Percentiles rank a stretch among this genome's conserved stretches.
Evolutionary conservation across 2,329 filamentous ascomycete species (phyloP).

Genomic region (Metarhizium anisopliae): DNA sequence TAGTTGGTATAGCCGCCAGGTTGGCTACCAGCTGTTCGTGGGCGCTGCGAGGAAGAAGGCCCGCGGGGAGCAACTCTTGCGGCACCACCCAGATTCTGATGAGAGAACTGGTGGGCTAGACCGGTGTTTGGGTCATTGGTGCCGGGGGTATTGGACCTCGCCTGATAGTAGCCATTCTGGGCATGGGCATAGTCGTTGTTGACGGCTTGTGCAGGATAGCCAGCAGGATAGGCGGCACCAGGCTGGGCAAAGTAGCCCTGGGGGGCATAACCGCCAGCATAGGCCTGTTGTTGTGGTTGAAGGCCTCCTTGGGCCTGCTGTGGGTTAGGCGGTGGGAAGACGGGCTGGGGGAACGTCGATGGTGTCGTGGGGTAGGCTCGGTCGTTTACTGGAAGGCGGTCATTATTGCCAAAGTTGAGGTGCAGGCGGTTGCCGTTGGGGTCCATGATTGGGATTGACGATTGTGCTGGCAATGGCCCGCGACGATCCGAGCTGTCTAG

Average conservation of each 20-base stretch:
- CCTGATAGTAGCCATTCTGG: constrained; percentile 38
- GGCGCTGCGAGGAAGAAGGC: constrained; percentile 63
- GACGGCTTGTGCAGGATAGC: constrained; percentile 29
- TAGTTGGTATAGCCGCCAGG: constrained; percentile 57
- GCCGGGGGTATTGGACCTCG: constrained; percentile 47
- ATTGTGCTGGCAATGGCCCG: neutral
- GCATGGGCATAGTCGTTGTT: constrained; percentile 41
- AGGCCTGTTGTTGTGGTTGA: constrained; percentile 31
- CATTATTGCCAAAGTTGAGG: constrained; percentile 59
- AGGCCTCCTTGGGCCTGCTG: constrained; percentile 28
- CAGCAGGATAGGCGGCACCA: constrained; percentile 44
- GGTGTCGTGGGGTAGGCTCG: constrained; percentile 79
- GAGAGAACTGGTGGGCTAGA: constrained; percentile 90
- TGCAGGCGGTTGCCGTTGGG: constrained; percentile 52
- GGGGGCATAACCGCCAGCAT: constrained; percentile 36
- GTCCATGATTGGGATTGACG: constrained; percentile 31
- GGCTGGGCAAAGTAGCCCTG: constrained; percentile 54
- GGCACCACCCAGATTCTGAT: constrained; percentile 79
- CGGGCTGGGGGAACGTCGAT: constrained; percentile 91
- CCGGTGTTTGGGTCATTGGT: constrained; percentile 81
- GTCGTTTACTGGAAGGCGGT: constrained; percentile 53
- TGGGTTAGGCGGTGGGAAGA: constrained; percentile 36
- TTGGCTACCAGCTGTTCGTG: constrained; percentile 73
- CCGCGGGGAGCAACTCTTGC: constrained; percentile 58
- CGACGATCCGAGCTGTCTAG: neutral